Conservation (phyloP, 176 grass and related monocot species). For the Puya raimondii region DNA sequence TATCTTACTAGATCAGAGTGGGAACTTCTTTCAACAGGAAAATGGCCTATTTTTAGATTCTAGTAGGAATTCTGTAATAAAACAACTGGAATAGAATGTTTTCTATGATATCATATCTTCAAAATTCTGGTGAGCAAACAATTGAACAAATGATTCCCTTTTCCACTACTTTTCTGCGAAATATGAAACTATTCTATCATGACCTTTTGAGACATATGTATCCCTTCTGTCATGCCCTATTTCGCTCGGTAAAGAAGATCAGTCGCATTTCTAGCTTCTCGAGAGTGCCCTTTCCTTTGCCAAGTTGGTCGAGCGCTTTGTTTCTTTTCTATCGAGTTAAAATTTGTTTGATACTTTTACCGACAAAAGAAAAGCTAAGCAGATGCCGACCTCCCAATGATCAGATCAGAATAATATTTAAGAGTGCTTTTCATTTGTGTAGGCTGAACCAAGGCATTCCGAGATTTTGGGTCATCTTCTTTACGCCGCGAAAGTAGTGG, state of each 20-base stretch:
- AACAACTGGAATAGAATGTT: neutral
- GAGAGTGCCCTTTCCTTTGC: neutral
- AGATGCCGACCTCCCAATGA: neutral
- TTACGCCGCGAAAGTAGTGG: conserved; percentile 65
- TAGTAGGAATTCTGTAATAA: neutral
- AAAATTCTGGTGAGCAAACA: neutral
- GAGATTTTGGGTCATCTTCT: conserved; percentile 82
- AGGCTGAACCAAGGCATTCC: conserved; percentile 76
- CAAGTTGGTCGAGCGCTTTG: neutral
- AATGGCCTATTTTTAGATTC: neutral
- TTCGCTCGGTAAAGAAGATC: neutral
- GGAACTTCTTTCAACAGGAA: no score
- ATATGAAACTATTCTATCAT: no score
- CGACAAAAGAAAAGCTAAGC: no score
- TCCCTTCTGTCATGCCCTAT: neutral
- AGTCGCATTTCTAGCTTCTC: neutral
- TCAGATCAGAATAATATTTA: neutral
- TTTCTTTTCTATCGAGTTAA: neutral
- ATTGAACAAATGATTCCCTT: neutral
- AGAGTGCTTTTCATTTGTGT: neutral
- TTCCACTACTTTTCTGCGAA: no score
- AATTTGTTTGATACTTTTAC: neutral
- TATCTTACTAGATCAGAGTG: no score
- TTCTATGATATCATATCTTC: neutral
- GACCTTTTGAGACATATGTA: no score